Conservation (phyloP, 352 stramenopile species). For the Thraustochytrium striatum region DNA sequence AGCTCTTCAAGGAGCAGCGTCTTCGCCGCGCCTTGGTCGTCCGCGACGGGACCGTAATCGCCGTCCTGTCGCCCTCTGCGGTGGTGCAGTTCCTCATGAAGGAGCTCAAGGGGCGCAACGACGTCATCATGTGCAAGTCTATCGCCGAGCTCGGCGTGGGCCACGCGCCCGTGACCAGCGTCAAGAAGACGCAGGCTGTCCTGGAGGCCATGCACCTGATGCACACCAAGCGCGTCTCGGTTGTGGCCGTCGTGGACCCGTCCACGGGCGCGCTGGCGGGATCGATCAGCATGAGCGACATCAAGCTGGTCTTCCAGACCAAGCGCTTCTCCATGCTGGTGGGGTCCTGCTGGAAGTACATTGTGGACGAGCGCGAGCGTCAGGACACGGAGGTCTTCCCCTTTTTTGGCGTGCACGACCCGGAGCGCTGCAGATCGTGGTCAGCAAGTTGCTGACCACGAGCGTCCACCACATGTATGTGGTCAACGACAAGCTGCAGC, state of each 20-base stretch:
- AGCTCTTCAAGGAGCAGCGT: not conserved
- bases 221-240: constrained; percentile 7
- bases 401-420: constrained; percentile 17
- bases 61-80: constrained; percentile 9
- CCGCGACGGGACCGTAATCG: not conserved
- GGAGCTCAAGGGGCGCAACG: constrained; percentile 15
- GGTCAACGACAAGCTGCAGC: not conserved
- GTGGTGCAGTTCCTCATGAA: constrained; percentile 17
- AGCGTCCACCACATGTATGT: constrained; percentile 44
- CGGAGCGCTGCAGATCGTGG: constrained; percentile 22
- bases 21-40: constrained; percentile 14
- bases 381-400: constrained; percentile 38
- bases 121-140: not conserved
- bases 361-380: constrained; percentile 22
- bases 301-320: constrained; percentile 31
- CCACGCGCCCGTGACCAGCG: constrained; percentile 5
- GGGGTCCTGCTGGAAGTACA: constrained; percentile 35
- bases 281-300: constrained; percentile 45
- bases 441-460: constrained; percentile 37
- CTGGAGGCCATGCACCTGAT: constrained; percentile 44
- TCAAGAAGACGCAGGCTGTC: constrained; percentile 32
- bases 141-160: constrained; percentile 7
- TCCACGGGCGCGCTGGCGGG: not conserved
- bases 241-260: constrained; percentile 31
- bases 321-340: constrained; percentile 26